Evolutionary conservation across 1,284 basidiomycete species (phyloP), one percentile per base, ranked within the genome.

Genomic region (Moesziomyces sp.): DNA sequence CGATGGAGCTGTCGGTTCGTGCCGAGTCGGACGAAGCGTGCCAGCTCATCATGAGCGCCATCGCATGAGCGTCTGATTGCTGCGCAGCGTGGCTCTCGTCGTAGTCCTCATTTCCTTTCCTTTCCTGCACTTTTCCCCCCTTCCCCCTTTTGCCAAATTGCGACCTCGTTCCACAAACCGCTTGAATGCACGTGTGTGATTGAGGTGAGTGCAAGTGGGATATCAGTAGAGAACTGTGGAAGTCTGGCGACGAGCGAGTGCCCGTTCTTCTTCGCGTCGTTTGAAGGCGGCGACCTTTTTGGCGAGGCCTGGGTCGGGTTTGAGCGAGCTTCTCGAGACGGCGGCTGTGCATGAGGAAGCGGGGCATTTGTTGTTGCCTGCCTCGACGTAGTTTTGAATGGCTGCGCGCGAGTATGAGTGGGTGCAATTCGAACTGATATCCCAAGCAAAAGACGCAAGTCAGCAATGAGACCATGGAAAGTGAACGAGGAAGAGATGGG

Each of bases 1-100:
- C 94, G 44, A 87, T 99, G 74, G 96, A 99, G 86, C 86, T 99
- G 53, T 88, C 89, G 19, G 94, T 97, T n/a, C 90, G 96, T 51
- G 94, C 94, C 53, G 94, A 99, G 84, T 91, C 91, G 85, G 90
- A 93, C 82, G 89, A 89, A 71, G 92, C 91, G 24, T 93, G 92
- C 80, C 88, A 90, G 78, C 88, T 99, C 60, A 91, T 99, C 42
- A 88, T 98, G 74, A 89, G 91, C 44, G 96, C 97, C 51, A 95
- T 99, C 83, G 78, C 78, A 10, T 79, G 75, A 44, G 38, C 48
- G 19, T 30, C 30, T 40, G 10, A 28, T 28, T 54, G 21, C 42
- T 42, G 50, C 35, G 28, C 45, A 18, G 19, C 40, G 44, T 38
- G 13, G 16, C 34, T n/a, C n/a, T n/a, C n/a, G n/a, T n/a, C n/a